Percentiles rank a stretch among this genome's conserved stretches.
Evolutionary conservation across 352 stramenopile genomes (phyloP).

Genomic region (Elongisporangium senticosum): DNA sequence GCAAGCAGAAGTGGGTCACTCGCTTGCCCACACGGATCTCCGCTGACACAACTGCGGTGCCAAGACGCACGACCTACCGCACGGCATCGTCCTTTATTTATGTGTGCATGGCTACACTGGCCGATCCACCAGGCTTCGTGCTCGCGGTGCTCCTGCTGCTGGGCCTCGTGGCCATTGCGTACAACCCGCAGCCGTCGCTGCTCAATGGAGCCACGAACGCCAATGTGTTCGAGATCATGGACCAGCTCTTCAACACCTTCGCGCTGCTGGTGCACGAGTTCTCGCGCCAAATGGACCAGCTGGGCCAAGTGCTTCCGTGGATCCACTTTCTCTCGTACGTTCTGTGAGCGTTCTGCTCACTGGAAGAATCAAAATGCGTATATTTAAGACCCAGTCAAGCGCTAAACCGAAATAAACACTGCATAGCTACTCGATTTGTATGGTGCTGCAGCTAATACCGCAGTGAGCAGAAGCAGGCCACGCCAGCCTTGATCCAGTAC

Average conservation of each 20-base stretch:
- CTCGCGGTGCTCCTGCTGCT: conserved; percentile 66
- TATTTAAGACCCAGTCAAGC: not conserved
- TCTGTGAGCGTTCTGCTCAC: conserved; percentile 18
- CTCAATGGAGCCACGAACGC: not conserved
- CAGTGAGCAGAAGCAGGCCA: conserved; percentile 91
- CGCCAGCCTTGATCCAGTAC: conserved; percentile 95
- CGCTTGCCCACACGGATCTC: conserved; percentile 15
- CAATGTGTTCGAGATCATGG: conserved; percentile 34
- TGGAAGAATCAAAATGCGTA: conserved; percentile 3
- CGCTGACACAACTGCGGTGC: conserved; percentile 12
- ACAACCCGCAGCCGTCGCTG: conserved; percentile 39
- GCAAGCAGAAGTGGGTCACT: conserved; percentile 37
- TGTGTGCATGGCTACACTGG: conserved; percentile 61
- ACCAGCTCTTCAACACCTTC: conserved; percentile 56
- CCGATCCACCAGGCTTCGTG: conserved; percentile 66
- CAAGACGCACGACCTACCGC: conserved; percentile 34
- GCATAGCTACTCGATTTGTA: not conserved
- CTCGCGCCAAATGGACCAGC: conserved; percentile 45
- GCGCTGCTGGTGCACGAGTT: conserved; percentile 62
- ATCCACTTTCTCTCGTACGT: conserved; percentile 55
- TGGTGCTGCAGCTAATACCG: conserved; percentile 68
- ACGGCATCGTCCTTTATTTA: conserved; percentile 69
- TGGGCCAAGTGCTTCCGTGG: conserved; percentile 50
- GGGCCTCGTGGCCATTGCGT: conserved; percentile 49
- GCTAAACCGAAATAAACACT: not conserved